Evolutionary conservation across 208 protist genomes (phyloP).

Genomic region (Endotrypanum monterogeii): DNA sequence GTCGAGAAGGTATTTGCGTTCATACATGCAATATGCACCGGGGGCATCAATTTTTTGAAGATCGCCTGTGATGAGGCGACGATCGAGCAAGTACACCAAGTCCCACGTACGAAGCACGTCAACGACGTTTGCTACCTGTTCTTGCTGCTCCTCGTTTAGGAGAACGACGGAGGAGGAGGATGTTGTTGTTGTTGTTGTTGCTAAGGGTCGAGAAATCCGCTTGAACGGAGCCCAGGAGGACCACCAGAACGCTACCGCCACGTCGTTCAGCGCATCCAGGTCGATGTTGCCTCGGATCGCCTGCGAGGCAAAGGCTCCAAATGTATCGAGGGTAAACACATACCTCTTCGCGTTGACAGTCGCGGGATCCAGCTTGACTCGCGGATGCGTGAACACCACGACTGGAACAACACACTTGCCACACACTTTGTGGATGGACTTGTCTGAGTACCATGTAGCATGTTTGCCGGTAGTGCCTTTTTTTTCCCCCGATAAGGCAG

Average conservation of each 20-base stretch:
- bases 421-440: constrained; percentile 67
- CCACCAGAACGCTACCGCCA: constrained; percentile 13
- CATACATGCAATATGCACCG: constrained; percentile 51
- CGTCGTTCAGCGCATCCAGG: constrained; percentile 31
- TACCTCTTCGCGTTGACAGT: constrained; percentile 65
- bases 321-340: constrained; percentile 75
- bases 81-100: constrained; percentile 77
- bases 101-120: constrained; percentile 87
- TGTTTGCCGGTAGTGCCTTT: background rate
- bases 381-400: constrained; percentile 85
- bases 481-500: constrained; percentile 3
- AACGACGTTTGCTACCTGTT: constrained; percentile 46
- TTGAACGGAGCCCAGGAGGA: constrained; percentile 12
- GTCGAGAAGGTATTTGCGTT: constrained; percentile 73
- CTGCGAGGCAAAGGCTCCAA: constrained; percentile 58
- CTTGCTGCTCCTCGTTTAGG: constrained; percentile 37
- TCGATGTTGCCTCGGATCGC: constrained; percentile 40
- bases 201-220: background rate
- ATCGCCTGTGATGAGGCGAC: constrained; percentile 68
- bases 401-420: constrained; percentile 74
- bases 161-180: constrained; percentile 14
- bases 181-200: constrained; percentile 17
- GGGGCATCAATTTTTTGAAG: constrained; percentile 54
- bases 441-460: constrained; percentile 84
- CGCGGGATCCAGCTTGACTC: constrained; percentile 69